These are phyloP conservation scores for Anacardium occidentale DNA, from an alignment of 345 rosid genomes.

Conservation along the genomic window DNA sequence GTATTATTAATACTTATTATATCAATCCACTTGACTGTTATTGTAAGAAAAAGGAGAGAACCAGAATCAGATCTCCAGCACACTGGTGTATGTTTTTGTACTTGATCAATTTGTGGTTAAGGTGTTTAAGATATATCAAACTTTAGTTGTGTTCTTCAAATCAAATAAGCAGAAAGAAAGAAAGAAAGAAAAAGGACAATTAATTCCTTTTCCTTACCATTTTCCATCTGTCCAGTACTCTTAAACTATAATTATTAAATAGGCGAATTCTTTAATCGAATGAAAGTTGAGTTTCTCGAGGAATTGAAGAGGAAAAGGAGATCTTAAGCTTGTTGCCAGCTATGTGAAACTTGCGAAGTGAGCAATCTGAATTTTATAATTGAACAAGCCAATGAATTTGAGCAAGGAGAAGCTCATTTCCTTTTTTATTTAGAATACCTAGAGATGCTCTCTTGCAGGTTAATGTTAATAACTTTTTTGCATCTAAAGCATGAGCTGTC, in stretches of 20 bases:
- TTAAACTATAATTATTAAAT: not conserved
- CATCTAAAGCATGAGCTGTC: constrained; percentile 11
- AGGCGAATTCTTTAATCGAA: not conserved
- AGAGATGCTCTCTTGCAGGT: not conserved
- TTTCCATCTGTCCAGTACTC: not conserved
- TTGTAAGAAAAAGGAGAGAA: not conserved
- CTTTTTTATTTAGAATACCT: not conserved
- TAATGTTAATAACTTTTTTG: not conserved
- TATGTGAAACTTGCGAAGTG: not conserved
- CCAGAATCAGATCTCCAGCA: constrained; percentile 4
- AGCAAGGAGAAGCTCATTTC: constrained; percentile 4
- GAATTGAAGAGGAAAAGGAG: constrained; percentile 2
- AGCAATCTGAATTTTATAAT: not conserved
- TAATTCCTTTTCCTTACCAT: not conserved
- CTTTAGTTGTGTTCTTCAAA: not conserved
- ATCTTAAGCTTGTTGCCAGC: not conserved
- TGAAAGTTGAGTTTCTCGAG: not conserved
- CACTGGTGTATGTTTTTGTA: not conserved
- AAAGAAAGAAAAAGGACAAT: not conserved
- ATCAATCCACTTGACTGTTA: constrained; percentile 1
- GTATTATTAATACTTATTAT: not conserved
- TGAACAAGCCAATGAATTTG: not conserved
- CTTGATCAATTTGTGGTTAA: not conserved
- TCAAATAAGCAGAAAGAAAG: too few species aligned
- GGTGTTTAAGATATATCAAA: constrained; percentile 4